Percentiles rank a stretch among this genome's conserved stretches.
Evolutionary conservation across 2,329 filamentous ascomycete genomes (phyloP).

Genomic region (Calonectria pteridis): DNA sequence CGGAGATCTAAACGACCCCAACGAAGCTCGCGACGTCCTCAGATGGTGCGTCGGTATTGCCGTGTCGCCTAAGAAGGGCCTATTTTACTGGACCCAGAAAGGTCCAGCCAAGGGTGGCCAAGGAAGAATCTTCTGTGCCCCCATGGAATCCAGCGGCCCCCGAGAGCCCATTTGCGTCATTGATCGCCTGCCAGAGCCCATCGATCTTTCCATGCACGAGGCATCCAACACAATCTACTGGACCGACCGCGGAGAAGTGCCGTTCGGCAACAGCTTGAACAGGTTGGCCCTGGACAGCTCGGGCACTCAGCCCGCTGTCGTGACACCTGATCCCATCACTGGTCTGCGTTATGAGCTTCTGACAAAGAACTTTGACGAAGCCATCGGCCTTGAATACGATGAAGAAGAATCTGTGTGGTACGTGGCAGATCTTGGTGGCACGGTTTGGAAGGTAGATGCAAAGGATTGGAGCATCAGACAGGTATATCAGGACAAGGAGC

Average conservation of each 20-base stretch:
- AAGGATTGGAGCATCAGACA: not conserved
- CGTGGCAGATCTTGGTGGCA: not conserved
- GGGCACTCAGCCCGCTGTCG: not conserved
- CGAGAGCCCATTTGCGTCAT: conserved; percentile 51
- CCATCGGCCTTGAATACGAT: not conserved
- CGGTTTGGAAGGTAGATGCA: not conserved
- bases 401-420: not conserved
- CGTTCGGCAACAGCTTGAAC: conserved; percentile 67
- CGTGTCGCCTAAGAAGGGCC: conserved; percentile 55
- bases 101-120: conserved; percentile 62
- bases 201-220: conserved; percentile 68
- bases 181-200: conserved; percentile 63
- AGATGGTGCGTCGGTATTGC: conserved; percentile 70
- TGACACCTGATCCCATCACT: not conserved
- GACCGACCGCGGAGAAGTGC: conserved; percentile 71
- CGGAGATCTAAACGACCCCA: conserved; percentile 37
- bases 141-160: conserved; percentile 51
- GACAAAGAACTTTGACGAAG: not conserved
- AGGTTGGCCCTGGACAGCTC: conserved; percentile 35
- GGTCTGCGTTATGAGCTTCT: not conserved
- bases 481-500: not conserved
- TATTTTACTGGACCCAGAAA: conserved; percentile 73
- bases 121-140: conserved; percentile 66
- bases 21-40: conserved; percentile 44
- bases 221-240: conserved; percentile 63